Evolutionary conservation across 2,329 filamentous ascomycete species (phyloP), one percentile per base, ranked within the genome.

Genomic region (Zymoseptoria ardabiliae): DNA sequence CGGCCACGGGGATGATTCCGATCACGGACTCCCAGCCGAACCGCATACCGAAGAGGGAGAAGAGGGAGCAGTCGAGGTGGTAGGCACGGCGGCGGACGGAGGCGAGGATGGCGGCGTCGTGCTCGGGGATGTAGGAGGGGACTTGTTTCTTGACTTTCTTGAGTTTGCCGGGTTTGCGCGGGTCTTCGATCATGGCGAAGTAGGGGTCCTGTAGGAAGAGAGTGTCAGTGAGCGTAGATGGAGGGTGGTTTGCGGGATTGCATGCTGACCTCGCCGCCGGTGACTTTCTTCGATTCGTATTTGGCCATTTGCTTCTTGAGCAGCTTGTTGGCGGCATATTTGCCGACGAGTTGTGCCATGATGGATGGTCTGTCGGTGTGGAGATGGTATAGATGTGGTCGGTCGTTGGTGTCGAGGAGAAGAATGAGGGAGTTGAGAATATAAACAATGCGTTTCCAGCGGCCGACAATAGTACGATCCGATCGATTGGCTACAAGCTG

Each of bases 21-120:
- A 97, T 90, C 59, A 96, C 83, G 67, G 87, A 89, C 55, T 89
- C 85, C 91, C 91, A 97, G 57, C 94, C 94, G 71, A 97, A 92
- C 59, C 87, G 84, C 60, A 96, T 82, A 50, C 91, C 91, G 64
- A 88, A 84, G 70, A 90, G 84, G 70, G 84, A 91, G 78, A 93
- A 95, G 5, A 96, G 82, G 58, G 83, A 84, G 79, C 91, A 88
- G 74, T 97, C 94, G 23, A 97, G 83, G 45, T 85, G 82, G 75
- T 96, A 96, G 35, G 94, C 91, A 60, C 88, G 83, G 68, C 88
- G 84, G 74, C 96, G 93, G 67, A 96, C 90, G 68, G 88, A 88
- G 67, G 88, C 95, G 64, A 97, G 85, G 66, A 97, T 81, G 63
- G 88, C 82, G 69, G 82, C 86, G 75, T 99, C 94, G 68, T 96